Base-by-base conservation (phyloP, 2,329 filamentous ascomycete genomes). In the Hymenoscyphus fructigenus region DNA sequence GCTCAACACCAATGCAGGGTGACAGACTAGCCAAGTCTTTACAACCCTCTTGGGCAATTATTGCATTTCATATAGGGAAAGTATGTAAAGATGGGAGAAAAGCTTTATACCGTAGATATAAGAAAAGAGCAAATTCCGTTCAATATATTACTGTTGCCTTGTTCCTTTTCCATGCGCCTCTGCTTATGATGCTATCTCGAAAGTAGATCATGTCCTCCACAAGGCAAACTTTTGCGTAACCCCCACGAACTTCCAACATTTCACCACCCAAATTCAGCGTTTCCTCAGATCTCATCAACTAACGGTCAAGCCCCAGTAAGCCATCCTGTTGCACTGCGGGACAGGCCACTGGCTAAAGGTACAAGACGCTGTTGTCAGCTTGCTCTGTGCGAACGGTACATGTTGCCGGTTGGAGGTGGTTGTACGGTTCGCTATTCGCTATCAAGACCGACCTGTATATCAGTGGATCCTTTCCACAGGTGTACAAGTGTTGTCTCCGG, bases 261-360 rank as follows among this genome's bases (percentile, higher is more conserved):
- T n/a, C 41, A 44, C n/a, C 41, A 1, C 38, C 15, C 17, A 17
- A 15, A 29, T 29, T 29, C 28, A 3, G 28, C 28, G 28, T 29
- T 29, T 29, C 28, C 36, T 12, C 36, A 10, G 36, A 53, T 56
- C 50, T 56, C 50, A 56, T 23, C 20, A 26, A 5, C 10, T 28
- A 44, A 17, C 15, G 17, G 20, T 12, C 28, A 26, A 56, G 15
- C 50, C 50, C 20, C 20, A 23, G 29, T 32, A 32, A 20, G 36
- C 23, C 36, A 41, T 28, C 32, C 28, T 38, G 10, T 36, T 59
- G 57, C 57, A 59, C 23, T 17, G 57, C 57, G 57, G 57, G 57
- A 59, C 57, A 36, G 57, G 34, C 57, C 57, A 41, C 44, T 44
- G 41, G 41, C 17, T 17, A 20, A 44, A 17, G 41, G 41, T 6